Conservation (phyloP, 2,329 filamentous ascomycete species). For the Hypoxylon sp. region DNA sequence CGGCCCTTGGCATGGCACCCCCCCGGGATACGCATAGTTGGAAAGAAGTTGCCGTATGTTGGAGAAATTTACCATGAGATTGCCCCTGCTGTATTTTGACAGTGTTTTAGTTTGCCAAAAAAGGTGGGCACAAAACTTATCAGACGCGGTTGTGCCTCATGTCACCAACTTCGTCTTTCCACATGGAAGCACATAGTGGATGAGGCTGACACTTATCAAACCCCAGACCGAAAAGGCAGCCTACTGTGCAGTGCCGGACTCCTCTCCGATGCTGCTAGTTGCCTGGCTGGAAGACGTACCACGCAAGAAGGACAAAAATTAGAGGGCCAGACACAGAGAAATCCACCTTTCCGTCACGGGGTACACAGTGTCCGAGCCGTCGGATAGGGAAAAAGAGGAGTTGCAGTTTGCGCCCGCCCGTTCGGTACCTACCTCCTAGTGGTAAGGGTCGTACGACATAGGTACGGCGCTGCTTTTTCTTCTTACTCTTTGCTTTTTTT, state of each 20-base stretch:
- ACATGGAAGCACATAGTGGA: background rate
- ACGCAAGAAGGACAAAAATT: background rate
- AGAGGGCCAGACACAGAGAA: conserved; percentile 1
- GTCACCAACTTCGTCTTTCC: conserved; percentile 21
- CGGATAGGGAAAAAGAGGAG: conserved; percentile 17
- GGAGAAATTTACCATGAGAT: too few species aligned
- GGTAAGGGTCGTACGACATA: conserved; percentile 23
- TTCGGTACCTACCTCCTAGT: conserved; percentile 26
- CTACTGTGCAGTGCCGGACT: conserved; percentile 9
- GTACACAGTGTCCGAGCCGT: conserved; percentile 26
- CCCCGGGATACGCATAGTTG: background rate
- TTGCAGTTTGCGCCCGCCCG: conserved; percentile 17
- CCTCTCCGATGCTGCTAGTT: conserved; percentile 19
- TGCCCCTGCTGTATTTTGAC: background rate
- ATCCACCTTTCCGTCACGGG: conserved; percentile 12
- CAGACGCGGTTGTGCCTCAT: conserved; percentile 14
- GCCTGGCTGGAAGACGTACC: conserved; percentile 20
- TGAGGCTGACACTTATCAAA: conserved; percentile 14
- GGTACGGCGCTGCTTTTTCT: conserved; percentile 15
- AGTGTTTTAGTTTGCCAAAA: background rate
- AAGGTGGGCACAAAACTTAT: background rate
- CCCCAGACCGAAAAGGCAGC: background rate
- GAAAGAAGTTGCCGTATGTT: background rate
- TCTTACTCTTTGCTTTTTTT: background rate
- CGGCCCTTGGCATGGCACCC: conserved; percentile 28